Base-by-base conservation (phyloP, 345 rosid species). In the Crucihimalaya himalaica region DNA sequence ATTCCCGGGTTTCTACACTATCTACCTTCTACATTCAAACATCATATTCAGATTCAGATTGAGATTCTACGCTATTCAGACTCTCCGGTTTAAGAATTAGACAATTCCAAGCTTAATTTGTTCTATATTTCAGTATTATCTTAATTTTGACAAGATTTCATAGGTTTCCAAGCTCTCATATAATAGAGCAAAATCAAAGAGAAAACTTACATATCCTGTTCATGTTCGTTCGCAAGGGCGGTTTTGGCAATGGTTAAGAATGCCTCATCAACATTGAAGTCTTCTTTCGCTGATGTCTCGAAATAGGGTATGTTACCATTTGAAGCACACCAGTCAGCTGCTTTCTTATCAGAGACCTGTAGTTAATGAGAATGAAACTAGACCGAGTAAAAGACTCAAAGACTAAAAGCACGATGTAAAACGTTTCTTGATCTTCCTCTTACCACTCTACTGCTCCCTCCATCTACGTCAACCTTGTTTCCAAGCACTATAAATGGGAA, bases 391-490 rank as follows among this genome's bases (percentile, higher is more conserved):
- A 15, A 31, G 35, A 61, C 40, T 42, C 10, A 28, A 27, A 48
- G 27, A 40, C 66, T 66, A 43, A 0, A 34, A 34, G 59, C 69
- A 55, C 1, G 1, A 35, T 46, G 18, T 8, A 58, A 47, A 11
- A 51, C 3, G n/a, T 5, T 11, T 20, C 15, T 58, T 23, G 11
- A 34, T 29, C 55, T 66, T 37, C 37, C 28, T 21, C 88, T 86
- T 85, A 95, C 99, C 93, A 87, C 97, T 82, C 99, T 86, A 73
- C 97, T 95, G 70, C 89, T 92, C 70, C 99, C 97, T 71, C 99
- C 99, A 87, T 92, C 99, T 37, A 95, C 84, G 75, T 95, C 99
- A 81, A 95, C 86, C 84, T 95, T 95, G 87, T 95, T 95, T 77
- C 99, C 99, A 42, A 95, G 97, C 70, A 95, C 79, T 75, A 86